Base-by-base conservation (phyloP, 345 rosid species). In the Tarenaya hassleriana region DNA sequence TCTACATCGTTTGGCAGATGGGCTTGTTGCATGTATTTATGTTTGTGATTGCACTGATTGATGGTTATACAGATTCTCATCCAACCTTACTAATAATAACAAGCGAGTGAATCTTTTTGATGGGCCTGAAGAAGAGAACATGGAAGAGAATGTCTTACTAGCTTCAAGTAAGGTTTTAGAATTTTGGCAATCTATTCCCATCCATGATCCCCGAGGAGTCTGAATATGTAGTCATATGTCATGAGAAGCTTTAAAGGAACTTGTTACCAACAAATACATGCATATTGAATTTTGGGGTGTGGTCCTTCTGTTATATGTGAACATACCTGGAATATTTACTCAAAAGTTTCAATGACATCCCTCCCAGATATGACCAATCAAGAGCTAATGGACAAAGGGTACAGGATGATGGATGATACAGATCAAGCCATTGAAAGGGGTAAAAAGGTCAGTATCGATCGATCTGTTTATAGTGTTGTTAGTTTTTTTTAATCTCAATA, bases 301-400 rank as follows among this genome's bases (percentile, higher is more conserved):
- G n/a, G 9, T 0, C 40, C n/a, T 1, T n/a, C n/a, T 35, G 10
- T 10, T 35, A 3, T 4, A 35, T 10, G 13, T 50, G 41, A 5
- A 49, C 44, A 7, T 20, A 37, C 10, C 12, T 51, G 44, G 16
- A 39, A 14, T 59, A 39, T 53, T 66, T 37, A 58, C 49, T 33
- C 24, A 45, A 5, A 46, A 41, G 56, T 9, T 46, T 60, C 48
- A 18, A 17, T 53, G 15, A 41, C 42, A 58, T 57, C 62, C n/a
- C n/a, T n/a, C n/a, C n/a, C 86, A 88, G 97, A 84, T 18, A 88
- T 92, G 97, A 69, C 94, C 39, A 85, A 85, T 68, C 81, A 88
- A 67, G 80, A 83, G 58, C 75, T 88, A 31, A 60, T 81, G 70
- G 76, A 85, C 73, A 70, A 55, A 32, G 98, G 95, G 53, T 73